phyloP scores from a whole-genome alignment of 371 early-diverging fungal species.

The Mucor indicus region DNA sequence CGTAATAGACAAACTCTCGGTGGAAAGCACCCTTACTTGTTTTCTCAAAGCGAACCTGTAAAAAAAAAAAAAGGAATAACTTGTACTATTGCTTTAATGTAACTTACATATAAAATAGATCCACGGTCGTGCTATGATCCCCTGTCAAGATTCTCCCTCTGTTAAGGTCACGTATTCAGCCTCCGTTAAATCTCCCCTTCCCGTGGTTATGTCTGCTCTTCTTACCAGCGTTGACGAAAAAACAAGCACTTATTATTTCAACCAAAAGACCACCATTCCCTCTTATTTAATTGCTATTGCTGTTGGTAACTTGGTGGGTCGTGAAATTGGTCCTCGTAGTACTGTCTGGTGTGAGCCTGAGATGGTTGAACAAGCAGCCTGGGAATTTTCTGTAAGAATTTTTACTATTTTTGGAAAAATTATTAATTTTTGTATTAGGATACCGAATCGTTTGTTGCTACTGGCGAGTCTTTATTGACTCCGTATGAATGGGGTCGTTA shows the following conservation, averaged over 20 bases:
- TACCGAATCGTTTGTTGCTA: slow-evolving; percentile 83
- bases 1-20: slow-evolving; percentile 83
- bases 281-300: slow-evolving; percentile 94
- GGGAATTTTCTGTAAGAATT: slow-evolving; percentile 74
- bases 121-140: slow-evolving; percentile 90
- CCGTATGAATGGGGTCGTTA: slow-evolving; percentile 98
- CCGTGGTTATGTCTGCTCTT: slow-evolving; percentile 29
- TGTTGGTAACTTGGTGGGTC: slow-evolving; percentile 79
- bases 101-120: slow-evolving; percentile 48
- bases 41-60: slow-evolving; percentile 91
- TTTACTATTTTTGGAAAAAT: not conserved
- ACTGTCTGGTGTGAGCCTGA: slow-evolving; percentile 96
- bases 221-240: slow-evolving; percentile 30
- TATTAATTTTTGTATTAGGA: slow-evolving; percentile 34
- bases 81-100: not conserved
- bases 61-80: not conserved
- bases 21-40: slow-evolving; percentile 90
- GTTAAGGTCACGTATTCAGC: slow-evolving; percentile 90
- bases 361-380: slow-evolving; percentile 83
- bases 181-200: slow-evolving; percentile 59
- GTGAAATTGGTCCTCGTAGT: slow-evolving; percentile 84
- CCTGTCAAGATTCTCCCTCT: slow-evolving; percentile 92
- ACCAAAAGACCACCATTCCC: slow-evolving; percentile 74
- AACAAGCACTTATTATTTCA: slow-evolving; percentile 57
- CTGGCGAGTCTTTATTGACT: slow-evolving; percentile 82